Percentiles rank a stretch among this genome's conserved stretches.
phyloP scores from a whole-genome alignment of 2,329 filamentous ascomycete species.

The Ophiostoma sp. region DNA sequence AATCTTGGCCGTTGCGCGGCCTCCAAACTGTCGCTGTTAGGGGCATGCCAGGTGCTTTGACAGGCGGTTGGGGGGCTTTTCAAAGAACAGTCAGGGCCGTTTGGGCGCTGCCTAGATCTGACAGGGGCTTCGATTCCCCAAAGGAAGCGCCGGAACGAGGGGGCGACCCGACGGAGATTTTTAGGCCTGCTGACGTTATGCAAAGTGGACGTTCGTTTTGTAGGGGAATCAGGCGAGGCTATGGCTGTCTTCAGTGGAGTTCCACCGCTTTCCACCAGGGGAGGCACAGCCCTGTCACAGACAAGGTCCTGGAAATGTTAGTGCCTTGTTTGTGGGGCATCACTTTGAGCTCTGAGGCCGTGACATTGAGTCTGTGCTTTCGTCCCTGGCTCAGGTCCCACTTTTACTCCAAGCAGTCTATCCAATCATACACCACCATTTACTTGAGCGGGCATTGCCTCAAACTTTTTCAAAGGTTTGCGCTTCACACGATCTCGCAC shows the following conservation, averaged over 20 bases:
- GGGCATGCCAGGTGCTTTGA: neutral
- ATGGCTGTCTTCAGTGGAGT: slow-evolving; percentile 10
- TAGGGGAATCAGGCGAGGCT: neutral
- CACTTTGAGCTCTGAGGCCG: neutral
- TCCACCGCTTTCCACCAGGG: neutral
- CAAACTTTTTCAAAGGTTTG: neutral
- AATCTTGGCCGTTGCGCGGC: slow-evolving; percentile 12
- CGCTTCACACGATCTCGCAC: neutral
- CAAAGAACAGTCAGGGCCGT: neutral
- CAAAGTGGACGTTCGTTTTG: neutral
- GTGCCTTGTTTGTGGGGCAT: slow-evolving; percentile 22
- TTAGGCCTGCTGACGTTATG: slow-evolving; percentile 1
- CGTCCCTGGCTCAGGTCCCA: neutral
- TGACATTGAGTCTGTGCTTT: neutral
- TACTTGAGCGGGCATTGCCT: neutral
- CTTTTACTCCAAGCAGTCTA: neutral
- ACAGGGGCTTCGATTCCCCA: neutral
- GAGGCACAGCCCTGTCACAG: neutral
- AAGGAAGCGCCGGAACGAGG: slow-evolving; percentile 11
- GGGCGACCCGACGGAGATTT: slow-evolving; percentile 3
- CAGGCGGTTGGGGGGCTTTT: neutral
- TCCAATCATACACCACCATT: neutral
- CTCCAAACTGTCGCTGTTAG: neutral
- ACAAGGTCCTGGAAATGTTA: neutral
- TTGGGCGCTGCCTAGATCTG: slow-evolving; percentile 4